Evolutionary conservation across 1,139 yeast genomes (phyloP).

Genomic region (Suhomyces bribrorum): DNA sequence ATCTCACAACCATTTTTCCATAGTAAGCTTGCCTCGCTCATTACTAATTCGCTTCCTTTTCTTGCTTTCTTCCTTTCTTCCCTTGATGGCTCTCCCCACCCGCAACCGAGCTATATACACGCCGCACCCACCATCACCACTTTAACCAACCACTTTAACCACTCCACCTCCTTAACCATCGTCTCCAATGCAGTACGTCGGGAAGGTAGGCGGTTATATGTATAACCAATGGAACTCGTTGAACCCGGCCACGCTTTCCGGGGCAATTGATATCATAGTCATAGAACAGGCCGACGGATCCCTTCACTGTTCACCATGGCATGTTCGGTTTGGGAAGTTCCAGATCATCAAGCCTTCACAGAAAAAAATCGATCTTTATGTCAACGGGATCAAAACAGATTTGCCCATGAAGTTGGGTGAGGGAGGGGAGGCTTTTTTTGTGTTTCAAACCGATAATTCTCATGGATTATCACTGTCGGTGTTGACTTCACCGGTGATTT

Average conservation of each 20-base stretch:
- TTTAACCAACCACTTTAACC: background rate
- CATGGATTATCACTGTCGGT: conserved; percentile 69
- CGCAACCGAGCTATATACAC: no score
- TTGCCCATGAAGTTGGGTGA: conserved; percentile 96
- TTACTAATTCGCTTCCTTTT: no score
- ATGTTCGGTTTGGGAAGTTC: conserved; percentile 92
- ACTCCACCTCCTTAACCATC: background rate
- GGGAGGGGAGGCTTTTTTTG: conserved; percentile 98
- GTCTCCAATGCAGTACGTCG: conserved; percentile 84
- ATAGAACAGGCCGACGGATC: conserved; percentile 88
- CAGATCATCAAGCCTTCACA: conserved; percentile 94
- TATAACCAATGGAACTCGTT: conserved; percentile 97
- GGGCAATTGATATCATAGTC: conserved; percentile 96
- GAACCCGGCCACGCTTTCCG: conserved; percentile 93
- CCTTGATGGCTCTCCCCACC: background rate
- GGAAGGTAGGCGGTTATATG: conserved; percentile 90
- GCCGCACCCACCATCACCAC: background rate
- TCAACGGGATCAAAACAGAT: conserved; percentile 79
- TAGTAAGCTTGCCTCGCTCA: no score
- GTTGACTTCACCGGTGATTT: conserved; percentile 88
- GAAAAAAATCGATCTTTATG: conserved; percentile 85
- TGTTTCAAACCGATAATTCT: conserved; percentile 74
- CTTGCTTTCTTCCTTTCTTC: background rate
- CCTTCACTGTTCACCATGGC: conserved; percentile 93
- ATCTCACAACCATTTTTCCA: no score